Evolutionary conservation across 139 green algal genomes (phyloP).

Genomic region (Chlamydomonas asymmetrica): DNA sequence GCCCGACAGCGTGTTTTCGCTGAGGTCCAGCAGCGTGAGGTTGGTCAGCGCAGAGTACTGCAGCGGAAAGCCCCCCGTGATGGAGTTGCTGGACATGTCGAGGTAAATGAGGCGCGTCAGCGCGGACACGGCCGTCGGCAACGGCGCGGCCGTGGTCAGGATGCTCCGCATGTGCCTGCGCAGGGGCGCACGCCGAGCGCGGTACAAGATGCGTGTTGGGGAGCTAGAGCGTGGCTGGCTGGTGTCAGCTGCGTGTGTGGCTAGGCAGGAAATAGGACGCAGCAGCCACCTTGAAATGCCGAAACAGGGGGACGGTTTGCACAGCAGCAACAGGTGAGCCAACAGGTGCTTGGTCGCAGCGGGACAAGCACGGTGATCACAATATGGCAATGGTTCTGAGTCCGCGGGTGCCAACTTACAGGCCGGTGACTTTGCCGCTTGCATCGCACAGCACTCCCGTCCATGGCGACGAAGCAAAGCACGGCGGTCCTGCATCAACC

Average conservation of each 20-base stretch:
- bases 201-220: background rate
- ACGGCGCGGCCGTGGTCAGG: too few species aligned
- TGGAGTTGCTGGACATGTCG: constrained; percentile 7
- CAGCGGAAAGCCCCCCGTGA: constrained; percentile 17
- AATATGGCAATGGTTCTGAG: too few species aligned
- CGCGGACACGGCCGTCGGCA: background rate
- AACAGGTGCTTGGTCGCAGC: too few species aligned
- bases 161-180: too few species aligned
- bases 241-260: background rate
- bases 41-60: background rate
- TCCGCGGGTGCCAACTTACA: too few species aligned
- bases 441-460: too few species aligned
- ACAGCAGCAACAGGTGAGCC: too few species aligned
- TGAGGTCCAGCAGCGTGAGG: background rate
- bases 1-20: background rate
- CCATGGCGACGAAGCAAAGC: too few species aligned
- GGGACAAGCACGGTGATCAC: too few species aligned
- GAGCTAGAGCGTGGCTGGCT: background rate
- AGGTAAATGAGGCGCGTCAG: background rate
- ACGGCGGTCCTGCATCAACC: too few species aligned
- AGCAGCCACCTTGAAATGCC: background rate
- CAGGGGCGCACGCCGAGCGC: too few species aligned
- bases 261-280: background rate
- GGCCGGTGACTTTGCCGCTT: too few species aligned
- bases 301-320: background rate